These are phyloP conservation scores for Calocera viscosa DNA, from an alignment of 768 basidiomycete genomes.

Conservation along the genomic window DNA sequence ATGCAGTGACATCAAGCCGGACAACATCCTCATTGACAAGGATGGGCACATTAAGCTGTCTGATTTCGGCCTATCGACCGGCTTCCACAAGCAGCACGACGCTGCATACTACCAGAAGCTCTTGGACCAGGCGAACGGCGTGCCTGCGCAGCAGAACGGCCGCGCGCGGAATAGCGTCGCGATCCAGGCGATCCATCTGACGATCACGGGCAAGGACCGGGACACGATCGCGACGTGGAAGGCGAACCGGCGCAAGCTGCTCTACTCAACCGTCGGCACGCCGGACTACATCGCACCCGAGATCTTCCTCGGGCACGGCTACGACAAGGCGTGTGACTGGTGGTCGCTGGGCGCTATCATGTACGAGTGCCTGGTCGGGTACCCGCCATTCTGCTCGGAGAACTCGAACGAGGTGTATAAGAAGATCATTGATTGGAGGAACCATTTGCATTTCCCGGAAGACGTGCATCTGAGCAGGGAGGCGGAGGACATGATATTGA, in stretches of 20 bases:
- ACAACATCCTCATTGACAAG: constrained; percentile 97
- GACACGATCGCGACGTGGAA: constrained; percentile 98
- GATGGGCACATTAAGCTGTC: constrained; percentile 95
- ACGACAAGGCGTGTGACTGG: constrained; percentile 98
- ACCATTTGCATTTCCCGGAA: constrained; percentile 78
- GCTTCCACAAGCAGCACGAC: constrained; percentile 97
- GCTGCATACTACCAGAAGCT: constrained; percentile 87
- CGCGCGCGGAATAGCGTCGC: constrained; percentile 79
- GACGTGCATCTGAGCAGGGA: constrained; percentile 87
- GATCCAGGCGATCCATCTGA: constrained; percentile 94
- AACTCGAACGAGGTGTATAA: constrained; percentile 95
- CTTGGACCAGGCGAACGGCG: constrained; percentile 45
- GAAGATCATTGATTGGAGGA: constrained; percentile 91
- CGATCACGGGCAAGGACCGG: constrained; percentile 70
- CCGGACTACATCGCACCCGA: constrained; percentile 96
- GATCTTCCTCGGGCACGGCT: constrained; percentile 93
- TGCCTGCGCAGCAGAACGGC: constrained; percentile 22
- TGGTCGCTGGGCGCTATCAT: constrained; percentile 98
- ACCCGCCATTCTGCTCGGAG: constrained; percentile 94
- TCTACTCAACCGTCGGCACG: constrained; percentile 95
- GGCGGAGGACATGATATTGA: constrained; percentile 74
- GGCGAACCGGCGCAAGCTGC: constrained; percentile 89
- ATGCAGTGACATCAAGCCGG: constrained; percentile 91
- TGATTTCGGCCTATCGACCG: constrained; percentile 98
- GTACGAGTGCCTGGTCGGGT: constrained; percentile 96